Percentiles rank a stretch among this genome's conserved stretches.
These are phyloP conservation scores for Lodderomyces margitis DNA, from an alignment of 1,139 yeast genomes.

Conservation along the genomic window DNA sequence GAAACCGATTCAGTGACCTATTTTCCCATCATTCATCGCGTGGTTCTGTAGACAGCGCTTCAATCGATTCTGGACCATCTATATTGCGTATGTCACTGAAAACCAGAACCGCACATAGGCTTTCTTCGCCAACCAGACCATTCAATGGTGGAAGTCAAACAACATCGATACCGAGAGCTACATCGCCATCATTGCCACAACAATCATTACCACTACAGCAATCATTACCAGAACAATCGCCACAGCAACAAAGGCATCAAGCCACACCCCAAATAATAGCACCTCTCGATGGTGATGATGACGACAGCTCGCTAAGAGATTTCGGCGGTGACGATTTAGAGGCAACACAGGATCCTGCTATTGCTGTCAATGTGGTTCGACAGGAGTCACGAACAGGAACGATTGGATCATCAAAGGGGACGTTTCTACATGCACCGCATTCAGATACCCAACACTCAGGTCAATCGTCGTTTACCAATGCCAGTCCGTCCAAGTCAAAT, in stretches of 20 bases:
- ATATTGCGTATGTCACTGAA: constrained; percentile 6
- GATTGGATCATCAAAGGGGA: neutral
- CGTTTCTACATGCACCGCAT: neutral
- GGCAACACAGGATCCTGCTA: constrained; percentile 6
- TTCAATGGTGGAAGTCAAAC: neutral
- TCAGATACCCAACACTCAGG: neutral
- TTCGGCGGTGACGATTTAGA: neutral
- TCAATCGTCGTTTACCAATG: constrained; percentile 3
- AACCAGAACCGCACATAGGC: constrained; percentile 1
- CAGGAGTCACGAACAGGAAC: constrained; percentile 1
- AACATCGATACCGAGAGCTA: constrained; percentile 7
- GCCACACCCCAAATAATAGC: neutral
- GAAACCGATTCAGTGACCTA: constrained; percentile 2
- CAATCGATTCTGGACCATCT: constrained; percentile 8
- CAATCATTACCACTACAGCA: neutral
- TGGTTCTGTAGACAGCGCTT: constrained; percentile 6
- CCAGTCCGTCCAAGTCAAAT: neutral
- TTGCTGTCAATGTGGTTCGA: constrained; percentile 5
- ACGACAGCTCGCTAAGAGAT: neutral
- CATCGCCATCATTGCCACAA: constrained; percentile 2
- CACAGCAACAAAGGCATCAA: neutral
- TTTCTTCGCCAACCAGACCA: constrained; percentile 2
- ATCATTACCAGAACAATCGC: neutral
- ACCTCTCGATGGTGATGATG: neutral
- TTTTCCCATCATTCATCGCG: constrained; percentile 3